Conservation (phyloP, 352 stramenopile genomes). For the Globisporangium ultimum region DNA sequence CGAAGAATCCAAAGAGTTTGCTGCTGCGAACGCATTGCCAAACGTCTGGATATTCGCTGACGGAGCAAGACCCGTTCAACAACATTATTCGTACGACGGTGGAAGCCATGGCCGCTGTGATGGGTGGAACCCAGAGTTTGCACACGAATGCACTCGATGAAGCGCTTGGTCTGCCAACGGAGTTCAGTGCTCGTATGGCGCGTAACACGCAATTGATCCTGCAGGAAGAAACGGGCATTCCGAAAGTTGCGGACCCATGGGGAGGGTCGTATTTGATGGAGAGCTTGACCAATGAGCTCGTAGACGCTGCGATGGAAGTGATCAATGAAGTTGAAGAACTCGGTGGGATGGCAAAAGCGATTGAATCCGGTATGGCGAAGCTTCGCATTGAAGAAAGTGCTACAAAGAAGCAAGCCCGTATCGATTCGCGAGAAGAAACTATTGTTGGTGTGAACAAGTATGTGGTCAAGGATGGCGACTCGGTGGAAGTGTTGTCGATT, state of each 20-base stretch:
- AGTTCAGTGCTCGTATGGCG: conserved; percentile 95
- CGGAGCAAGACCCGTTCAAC: conserved; percentile 97
- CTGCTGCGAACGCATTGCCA: conserved; percentile 96
- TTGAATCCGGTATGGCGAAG: conserved; percentile 96
- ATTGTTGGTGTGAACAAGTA: conserved; percentile 99
- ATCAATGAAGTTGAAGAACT: conserved; percentile 89
- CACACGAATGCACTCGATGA: conserved; percentile 98
- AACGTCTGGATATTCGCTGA: conserved; percentile 95
- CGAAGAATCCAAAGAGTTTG: conserved; percentile 94
- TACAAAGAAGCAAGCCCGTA: conserved; percentile 93
- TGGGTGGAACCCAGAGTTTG: conserved; percentile 95
- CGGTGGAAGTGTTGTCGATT: conserved; percentile 92
- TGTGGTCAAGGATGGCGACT: conserved; percentile 78
- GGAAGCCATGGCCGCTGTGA: conserved; percentile 85
- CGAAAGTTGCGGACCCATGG: conserved; percentile 94
- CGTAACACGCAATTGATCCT: conserved; percentile 98
- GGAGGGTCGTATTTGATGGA: conserved; percentile 98
- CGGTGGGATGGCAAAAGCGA: conserved; percentile 97
- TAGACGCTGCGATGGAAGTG: conserved; percentile 65
- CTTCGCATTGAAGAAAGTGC: conserved; percentile 96
- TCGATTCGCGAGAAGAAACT: conserved; percentile 93
- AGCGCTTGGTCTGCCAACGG: conserved; percentile 94
- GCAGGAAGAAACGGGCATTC: conserved; percentile 95
- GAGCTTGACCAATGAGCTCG: conserved; percentile 90
- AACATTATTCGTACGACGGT: conserved; percentile 98